Conservation (phyloP, 768 basidiomycete genomes). For the Lentinula aciculospora region DNA sequence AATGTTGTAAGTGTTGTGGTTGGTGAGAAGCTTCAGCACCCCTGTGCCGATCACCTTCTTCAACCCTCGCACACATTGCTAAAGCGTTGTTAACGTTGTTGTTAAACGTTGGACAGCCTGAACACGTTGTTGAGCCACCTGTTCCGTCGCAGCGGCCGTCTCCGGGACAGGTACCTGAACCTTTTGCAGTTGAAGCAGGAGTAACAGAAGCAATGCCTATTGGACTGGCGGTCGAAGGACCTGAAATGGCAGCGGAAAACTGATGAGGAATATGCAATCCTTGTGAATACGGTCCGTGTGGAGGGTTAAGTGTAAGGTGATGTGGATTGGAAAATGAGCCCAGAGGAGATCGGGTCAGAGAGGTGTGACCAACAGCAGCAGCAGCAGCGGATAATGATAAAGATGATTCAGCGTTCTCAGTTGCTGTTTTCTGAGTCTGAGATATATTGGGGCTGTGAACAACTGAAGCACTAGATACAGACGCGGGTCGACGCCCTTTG, state of each 20-base stretch:
- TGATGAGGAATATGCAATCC: background rate
- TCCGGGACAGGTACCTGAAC: constrained; percentile 86
- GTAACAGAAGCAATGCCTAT: constrained; percentile 25
- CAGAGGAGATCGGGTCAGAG: background rate
- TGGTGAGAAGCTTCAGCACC: constrained; percentile 8
- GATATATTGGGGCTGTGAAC: background rate
- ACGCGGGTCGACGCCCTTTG: constrained; percentile 4
- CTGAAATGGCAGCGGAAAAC: background rate
- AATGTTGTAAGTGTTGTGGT: constrained; percentile 17
- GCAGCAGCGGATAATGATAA: background rate
- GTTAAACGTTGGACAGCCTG: constrained; percentile 96
- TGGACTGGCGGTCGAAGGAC: constrained; percentile 22
- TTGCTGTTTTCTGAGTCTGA: background rate
- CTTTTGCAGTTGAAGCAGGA: constrained; percentile 5
- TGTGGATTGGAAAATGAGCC: background rate
- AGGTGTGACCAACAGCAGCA: background rate
- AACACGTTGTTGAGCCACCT: constrained; percentile 88
- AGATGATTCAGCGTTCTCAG: background rate
- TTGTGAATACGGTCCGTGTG: background rate
- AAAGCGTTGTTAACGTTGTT: constrained; percentile 85
- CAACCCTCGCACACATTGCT: constrained; percentile 35
- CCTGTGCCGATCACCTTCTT: constrained; percentile 25
- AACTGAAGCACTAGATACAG: background rate
- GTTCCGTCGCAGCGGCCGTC: constrained; percentile 98
- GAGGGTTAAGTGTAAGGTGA: background rate